These are phyloP conservation scores for Xerocomellus chrysenteron DNA, from an alignment of 768 basidiomycete genomes.

Conservation along the genomic window DNA sequence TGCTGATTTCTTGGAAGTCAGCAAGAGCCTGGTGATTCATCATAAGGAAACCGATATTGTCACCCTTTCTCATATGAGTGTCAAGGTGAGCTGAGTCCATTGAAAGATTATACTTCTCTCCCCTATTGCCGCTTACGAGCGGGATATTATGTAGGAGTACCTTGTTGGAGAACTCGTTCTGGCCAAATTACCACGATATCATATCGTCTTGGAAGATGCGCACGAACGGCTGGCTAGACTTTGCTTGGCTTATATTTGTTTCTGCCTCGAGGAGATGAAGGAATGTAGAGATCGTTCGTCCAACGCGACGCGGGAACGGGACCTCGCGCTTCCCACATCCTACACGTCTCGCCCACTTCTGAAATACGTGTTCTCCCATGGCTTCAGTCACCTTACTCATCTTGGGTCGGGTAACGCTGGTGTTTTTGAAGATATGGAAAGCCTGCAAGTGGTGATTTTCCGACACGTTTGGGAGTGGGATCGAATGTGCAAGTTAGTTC, in stretches of 20 bases:
- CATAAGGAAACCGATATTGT: conserved; percentile 9
- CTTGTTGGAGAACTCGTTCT: conserved; percentile 6
- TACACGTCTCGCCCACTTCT: not conserved
- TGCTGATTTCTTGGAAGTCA: not conserved
- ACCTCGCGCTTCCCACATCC: not conserved
- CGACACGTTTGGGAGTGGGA: conserved; percentile 3
- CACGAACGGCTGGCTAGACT: conserved; percentile 7
- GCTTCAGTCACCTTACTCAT: conserved; percentile 7
- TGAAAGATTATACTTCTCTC: not conserved
- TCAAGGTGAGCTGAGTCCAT: conserved; percentile 7
- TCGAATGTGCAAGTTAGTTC: not conserved
- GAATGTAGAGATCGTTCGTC: not conserved
- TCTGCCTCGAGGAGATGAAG: conserved; percentile 8
- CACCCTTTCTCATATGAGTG: conserved; percentile 15
- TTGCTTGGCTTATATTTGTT: conserved; percentile 6
- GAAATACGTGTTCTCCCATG: conserved; percentile 10
- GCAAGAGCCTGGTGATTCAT: conserved; percentile 11
- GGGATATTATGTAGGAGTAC: conserved; percentile 4
- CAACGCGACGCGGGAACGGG: not conserved
- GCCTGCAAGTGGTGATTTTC: not conserved
- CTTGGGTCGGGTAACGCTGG: not conserved
- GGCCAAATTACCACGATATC: not conserved
- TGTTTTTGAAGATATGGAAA: conserved; percentile 2
- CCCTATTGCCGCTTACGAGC: not conserved
- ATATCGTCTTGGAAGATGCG: conserved; percentile 5